Conservation (phyloP, 306 rosid species). For the Medicago truncatula region MtrunA17r5.0-ANR NC_053043.1:9609001-9609500, state of each 20-base stretch:
- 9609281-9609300: no score
- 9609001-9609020: slow-evolving; percentile 11
- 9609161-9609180: not conserved
- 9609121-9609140: slow-evolving; percentile 25
- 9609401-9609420: no score
- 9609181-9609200: not conserved
- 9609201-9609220: not conserved
- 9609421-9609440: no score
- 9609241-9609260: not conserved
- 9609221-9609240: not conserved
- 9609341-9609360: no score
- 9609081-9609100: slow-evolving; percentile 83
- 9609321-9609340: no score
- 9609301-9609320: no score
- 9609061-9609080: slow-evolving; percentile 97
- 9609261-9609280: not conserved
- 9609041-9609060: slow-evolving; percentile 33
- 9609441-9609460: no score
- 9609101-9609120: slow-evolving; percentile 83
- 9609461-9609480: not conserved
- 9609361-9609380: no score
- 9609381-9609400: no score
- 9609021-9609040: slow-evolving; percentile 11
- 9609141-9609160: not conserved
- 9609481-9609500: not conserved